Evolutionary conservation across 768 basidiomycete species (phyloP), one percentile per base, ranked within the genome.

Genomic region (Suillus ampliporus): DNA sequence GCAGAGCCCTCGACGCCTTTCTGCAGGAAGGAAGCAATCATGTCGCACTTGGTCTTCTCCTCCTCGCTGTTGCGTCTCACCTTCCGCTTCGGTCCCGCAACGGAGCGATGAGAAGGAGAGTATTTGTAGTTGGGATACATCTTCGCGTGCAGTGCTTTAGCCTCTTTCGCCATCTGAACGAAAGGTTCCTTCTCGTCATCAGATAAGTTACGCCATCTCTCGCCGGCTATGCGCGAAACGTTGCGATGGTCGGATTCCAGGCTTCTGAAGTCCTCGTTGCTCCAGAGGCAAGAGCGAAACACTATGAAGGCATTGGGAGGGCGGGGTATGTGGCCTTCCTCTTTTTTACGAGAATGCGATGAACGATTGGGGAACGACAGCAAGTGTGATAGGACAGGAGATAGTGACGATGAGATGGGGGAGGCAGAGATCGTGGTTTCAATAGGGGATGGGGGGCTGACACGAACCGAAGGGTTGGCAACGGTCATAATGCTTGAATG

Each of bases 251-350:
- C 86, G 63, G 79, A 82, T 76, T 90, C 89, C 57, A 84, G 78
- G 43, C 74, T 74, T 57, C 85, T 85, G 35, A 81, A 72, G 41
- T 81, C 77, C 3, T 80, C 76, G 64, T 83, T 82, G 57, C 79
- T 75, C 77, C 90, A 83, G 48, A 89, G 83, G 69, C 83, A 84
- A 21, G 88, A 91, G 44, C 93, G 87, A 72, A 86, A 94, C 63
- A 94, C 79, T 76, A 94, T 92, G 81, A 94, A 96, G 11, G 92
- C 89, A 70, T 95, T 96, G 60, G 90, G 83, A 2, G 94, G 94
- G 15, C 93, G 87, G 37, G 87, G 87, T 41, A 94, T 84, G 71
- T 87, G 87, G 40, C 79, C 80, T 11, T 70, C 75, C 69, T 72
- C 75, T 69, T 74, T 76, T 65, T 76, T 79, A 61, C 79, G 78